These are phyloP conservation scores for Anthracocystis panici-leucophaei DNA, from an alignment of 1,284 basidiomycete genomes.

Conservation along the genomic window DNA sequence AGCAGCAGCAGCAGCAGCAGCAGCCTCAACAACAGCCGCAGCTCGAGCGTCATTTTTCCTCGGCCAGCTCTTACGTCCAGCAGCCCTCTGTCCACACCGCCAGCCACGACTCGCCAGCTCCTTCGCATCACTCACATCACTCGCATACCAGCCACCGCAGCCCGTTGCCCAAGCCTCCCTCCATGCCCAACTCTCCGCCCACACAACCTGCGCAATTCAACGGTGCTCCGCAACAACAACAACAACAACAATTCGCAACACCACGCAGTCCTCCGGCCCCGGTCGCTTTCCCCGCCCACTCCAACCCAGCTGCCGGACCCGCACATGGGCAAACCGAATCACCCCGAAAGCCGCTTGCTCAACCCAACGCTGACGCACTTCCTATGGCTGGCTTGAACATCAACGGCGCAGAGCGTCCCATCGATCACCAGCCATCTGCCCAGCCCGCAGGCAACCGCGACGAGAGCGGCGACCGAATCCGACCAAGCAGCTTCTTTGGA, in stretches of 20 bases:
- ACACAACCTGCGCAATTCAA: conserved; percentile 12
- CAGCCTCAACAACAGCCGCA: conserved; percentile 15
- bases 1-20: not conserved
- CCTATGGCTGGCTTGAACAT: conserved; percentile 24
- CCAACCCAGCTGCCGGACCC: not conserved
- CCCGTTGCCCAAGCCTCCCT: conserved; percentile 37
- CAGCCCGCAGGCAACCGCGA: conserved; percentile 14
- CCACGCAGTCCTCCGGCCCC: conserved; percentile 16
- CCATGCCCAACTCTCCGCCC: conserved; percentile 19
- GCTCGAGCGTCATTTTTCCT: conserved; percentile 48
- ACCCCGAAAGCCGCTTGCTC: conserved; percentile 10
- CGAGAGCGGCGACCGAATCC: conserved; percentile 24
- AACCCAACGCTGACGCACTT: conserved; percentile 15
- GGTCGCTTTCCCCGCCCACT: conserved; percentile 16
- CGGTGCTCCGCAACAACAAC: conserved; percentile 7
- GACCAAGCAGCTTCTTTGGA: conserved; percentile 60
- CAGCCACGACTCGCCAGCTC: conserved; percentile 29
- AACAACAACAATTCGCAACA: not conserved
- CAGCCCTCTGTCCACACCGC: conserved; percentile 18
- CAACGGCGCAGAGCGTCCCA: conserved; percentile 18
- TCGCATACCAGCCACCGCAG: conserved; percentile 34
- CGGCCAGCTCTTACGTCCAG: conserved; percentile 45
- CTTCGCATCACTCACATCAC: conserved; percentile 16
- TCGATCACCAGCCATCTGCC: conserved; percentile 10
- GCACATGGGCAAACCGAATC: not conserved